phyloP scores from a whole-genome alignment of 305 asterid genomes.

The Solanum aculeatissimum region DNA sequence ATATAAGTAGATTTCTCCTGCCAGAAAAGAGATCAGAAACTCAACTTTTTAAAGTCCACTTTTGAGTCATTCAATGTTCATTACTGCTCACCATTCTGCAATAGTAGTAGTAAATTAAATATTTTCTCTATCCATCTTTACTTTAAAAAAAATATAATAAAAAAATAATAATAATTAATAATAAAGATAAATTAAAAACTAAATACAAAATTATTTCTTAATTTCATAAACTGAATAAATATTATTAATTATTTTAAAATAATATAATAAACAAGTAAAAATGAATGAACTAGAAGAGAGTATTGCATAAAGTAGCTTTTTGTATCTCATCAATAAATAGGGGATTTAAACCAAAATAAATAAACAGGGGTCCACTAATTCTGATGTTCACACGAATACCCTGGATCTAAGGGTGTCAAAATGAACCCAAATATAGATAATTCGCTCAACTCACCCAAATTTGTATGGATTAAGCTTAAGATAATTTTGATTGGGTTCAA shows the following conservation, averaged over 20 bases:
- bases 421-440: too few species aligned
- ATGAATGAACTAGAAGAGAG: too few species aligned
- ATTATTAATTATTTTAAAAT: too few species aligned
- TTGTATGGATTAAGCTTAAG: too few species aligned
- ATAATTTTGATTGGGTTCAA: too few species aligned
- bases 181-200: too few species aligned
- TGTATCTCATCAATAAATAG: background rate
- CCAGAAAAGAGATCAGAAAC: background rate
- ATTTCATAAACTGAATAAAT: too few species aligned
- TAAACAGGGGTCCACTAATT: background rate
- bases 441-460: too few species aligned
- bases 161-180: too few species aligned
- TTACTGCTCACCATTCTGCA: background rate
- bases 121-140: background rate
- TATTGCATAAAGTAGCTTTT: slow-evolving; percentile 24
- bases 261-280: too few species aligned
- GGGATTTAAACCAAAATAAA: background rate
- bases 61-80: background rate
- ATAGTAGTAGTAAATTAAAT: slow-evolving; percentile 17
- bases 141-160: fast-evolving
- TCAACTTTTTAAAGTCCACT: background rate
- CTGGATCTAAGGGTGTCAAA: background rate
- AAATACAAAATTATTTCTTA: too few species aligned
- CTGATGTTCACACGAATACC: slow-evolving; percentile 12
- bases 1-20: background rate